Base-by-base conservation (phyloP, 345 rosid genomes). In the Iberis pinnata region DNA sequence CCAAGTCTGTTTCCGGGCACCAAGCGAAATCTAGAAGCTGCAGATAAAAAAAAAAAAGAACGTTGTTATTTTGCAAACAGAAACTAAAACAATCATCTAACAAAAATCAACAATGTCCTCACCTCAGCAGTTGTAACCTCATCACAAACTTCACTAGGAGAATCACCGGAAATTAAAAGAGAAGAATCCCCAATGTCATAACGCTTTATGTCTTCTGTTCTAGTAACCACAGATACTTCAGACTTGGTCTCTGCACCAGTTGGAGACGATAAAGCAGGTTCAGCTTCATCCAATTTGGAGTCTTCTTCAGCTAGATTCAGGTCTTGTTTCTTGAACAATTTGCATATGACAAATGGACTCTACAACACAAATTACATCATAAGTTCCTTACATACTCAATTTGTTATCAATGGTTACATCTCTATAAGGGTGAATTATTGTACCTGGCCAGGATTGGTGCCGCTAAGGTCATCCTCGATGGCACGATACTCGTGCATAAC, bases 401-500 rank as follows among this genome's bases (percentile, higher is more conserved):
- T 6, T 13, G 10, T 32, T 18, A n/a, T 31, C 29, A 17, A 18
- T 18, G 18, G 19, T 16, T 8, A 57, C 50, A 45, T 8, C 9
- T 15, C n/a, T 7, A 62, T 11, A 20, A 9, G 39, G 35, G 3
- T 22, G 51, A 35, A 33, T 17, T 1, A n/a, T 47, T n/a, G n/a
- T 60, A 81, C 98, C 95, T 90, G 98, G 47, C 90, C 96, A 38
- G 96, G 96, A 25, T 76, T 72, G 15, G 81, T 77, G 37, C 96
- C 94, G 26, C 73, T 78, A 13, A 87, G 81, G 31, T 88, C 93
- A 2, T 74, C 53, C 24, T 73, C 69, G 0, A 83, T 78, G 12
- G 98, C 73, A 3, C 95, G 93, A 62, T 87, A 87, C 76, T 90
- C 98, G 17, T 90, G 98, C 80, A 88, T 80, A 36, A 90, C 82